Evolutionary conservation across 2,329 filamentous ascomycete species (phyloP).

Genomic region (Fusarium mangiferae): DNA sequence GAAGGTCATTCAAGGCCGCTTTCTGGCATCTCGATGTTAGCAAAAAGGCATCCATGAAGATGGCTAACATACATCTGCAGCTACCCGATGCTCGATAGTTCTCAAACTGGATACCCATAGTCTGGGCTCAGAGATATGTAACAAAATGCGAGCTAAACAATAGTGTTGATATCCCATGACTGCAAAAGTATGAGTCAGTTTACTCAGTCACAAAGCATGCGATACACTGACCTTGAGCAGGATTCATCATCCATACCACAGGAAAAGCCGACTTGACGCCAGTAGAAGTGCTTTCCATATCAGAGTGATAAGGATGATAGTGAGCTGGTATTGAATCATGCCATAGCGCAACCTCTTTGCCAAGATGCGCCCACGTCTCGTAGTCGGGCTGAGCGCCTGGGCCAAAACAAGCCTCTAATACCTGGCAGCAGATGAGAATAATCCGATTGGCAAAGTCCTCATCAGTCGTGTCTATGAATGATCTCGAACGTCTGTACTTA

Average conservation of each 20-base stretch:
- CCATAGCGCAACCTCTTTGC: conserved; percentile 40
- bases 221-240: background rate
- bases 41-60: fast-evolving
- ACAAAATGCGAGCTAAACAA: background rate
- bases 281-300: conserved; percentile 23
- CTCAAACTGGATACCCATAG: background rate
- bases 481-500: conserved; percentile 44
- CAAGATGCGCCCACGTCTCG: conserved; percentile 29
- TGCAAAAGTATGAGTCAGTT: background rate
- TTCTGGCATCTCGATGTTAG: background rate
- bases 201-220: fast-evolving
- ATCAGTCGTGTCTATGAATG: conserved; percentile 38
- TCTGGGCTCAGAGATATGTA: background rate
- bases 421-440: conserved; percentile 44
- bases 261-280: conserved; percentile 16
- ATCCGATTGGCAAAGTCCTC: conserved; percentile 44
- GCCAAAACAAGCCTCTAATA: conserved; percentile 48
- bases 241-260: conserved; percentile 26
- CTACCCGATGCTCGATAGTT: background rate
- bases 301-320: background rate
- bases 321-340: conserved; percentile 27
- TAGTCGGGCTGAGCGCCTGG: conserved; percentile 44
- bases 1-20: background rate
- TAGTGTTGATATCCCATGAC: background rate
- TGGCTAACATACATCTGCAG: background rate